phyloP scores from a whole-genome alignment of 306 rosid genomes.

The Fragaria ananassa region DNA sequence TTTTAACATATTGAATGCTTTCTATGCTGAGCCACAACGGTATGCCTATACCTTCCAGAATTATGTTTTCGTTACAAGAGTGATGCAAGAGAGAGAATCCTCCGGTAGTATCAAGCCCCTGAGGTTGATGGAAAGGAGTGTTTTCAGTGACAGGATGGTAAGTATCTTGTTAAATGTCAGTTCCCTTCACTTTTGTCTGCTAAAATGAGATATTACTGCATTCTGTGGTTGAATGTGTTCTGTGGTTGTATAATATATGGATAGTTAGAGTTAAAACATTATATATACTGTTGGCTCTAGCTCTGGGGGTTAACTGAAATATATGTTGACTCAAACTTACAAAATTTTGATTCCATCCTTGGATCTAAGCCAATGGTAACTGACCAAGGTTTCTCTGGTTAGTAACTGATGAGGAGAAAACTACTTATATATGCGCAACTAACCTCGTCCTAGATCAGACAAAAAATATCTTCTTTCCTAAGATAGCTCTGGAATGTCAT shows the following conservation, averaged over 20 bases:
- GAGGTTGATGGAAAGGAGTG: slow-evolving; percentile 96
- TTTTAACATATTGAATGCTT: slow-evolving; percentile 88
- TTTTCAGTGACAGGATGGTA: slow-evolving; percentile 98
- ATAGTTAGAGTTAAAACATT: neutral
- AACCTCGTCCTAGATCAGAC: neutral
- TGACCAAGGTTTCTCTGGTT: neutral
- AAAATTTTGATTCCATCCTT: neutral
- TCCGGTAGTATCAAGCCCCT: slow-evolving; percentile 94
- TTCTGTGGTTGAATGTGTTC: neutral
- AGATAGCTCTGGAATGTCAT: neutral
- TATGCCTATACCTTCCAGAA: slow-evolving; percentile 99
- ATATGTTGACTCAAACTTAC: neutral
- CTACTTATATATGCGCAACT: neutral
- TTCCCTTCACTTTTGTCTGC: neutral
- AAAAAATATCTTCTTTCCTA: neutral
- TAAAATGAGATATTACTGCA: neutral
- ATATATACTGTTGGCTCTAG: neutral
- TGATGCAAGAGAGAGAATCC: slow-evolving; percentile 97
- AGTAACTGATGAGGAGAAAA: neutral
- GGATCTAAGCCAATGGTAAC: neutral
- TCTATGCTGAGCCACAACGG: slow-evolving; percentile 91
- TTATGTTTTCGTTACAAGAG: slow-evolving; percentile 90
- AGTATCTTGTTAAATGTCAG: slow-evolving; percentile 21
- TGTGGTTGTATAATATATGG: neutral
- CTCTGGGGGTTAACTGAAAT: neutral